Conservation (phyloP, 495 filamentous ascomycete genomes). For the Venustampulla echinocandica region DNA sequence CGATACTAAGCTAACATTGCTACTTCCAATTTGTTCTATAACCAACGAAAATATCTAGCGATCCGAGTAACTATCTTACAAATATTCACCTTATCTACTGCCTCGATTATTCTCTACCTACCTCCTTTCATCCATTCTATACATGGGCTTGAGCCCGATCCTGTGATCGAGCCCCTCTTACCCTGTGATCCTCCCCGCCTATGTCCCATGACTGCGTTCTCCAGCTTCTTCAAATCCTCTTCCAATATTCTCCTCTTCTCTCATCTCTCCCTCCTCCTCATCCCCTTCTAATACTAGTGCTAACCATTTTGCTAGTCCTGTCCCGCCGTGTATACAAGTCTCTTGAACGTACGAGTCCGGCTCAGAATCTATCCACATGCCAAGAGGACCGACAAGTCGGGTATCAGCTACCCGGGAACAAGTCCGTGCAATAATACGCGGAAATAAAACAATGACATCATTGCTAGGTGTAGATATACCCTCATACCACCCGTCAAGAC, state of each 20-base stretch:
- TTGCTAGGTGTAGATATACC: neutral
- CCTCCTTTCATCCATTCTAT: neutral
- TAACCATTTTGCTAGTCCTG: neutral
- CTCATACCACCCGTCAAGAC: neutral
- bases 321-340: neutral
- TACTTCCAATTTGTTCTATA: neutral
- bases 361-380: neutral
- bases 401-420: neutral
- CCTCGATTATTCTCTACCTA: neutral
- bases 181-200: neutral
- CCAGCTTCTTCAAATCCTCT: too few species aligned
- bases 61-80: neutral
- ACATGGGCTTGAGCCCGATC: neutral
- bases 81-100: neutral
- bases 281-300: neutral
- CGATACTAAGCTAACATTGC: neutral
- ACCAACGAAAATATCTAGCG: neutral
- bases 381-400: neutral
- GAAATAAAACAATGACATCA: neutral
- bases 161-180: neutral
- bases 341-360: neutral
- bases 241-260: neutral
- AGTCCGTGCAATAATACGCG: neutral
- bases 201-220: neutral
- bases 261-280: neutral